Evolutionary conservation across 805 yeast genomes (phyloP).

Genomic region (Metschnikowia borealis): DNA sequence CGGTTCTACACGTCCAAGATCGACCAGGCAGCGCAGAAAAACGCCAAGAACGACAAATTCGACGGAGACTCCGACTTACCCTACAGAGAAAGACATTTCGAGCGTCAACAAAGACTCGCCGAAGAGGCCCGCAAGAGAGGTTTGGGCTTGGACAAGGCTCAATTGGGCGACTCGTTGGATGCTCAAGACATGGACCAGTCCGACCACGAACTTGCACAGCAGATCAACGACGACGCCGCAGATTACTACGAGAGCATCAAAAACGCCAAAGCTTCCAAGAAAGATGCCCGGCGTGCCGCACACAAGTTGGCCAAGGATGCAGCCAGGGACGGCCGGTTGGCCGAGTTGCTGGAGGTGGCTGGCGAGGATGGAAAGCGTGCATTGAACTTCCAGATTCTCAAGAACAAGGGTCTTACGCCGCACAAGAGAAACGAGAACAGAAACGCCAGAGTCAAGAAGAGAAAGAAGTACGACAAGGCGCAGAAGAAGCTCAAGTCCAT

Average conservation of each 20-base stretch:
- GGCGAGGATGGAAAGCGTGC: constrained; percentile 92
- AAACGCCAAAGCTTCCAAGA: constrained; percentile 43
- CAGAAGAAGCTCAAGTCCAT: constrained; percentile 88
- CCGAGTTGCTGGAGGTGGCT: constrained; percentile 60
- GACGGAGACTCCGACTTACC: constrained; percentile 91
- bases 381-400: constrained; percentile 86
- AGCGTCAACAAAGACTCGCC: constrained; percentile 79
- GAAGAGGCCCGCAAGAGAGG: constrained; percentile 92
- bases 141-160: constrained; percentile 38
- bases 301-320: constrained; percentile 73
- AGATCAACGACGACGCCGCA: constrained; percentile 42
- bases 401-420: constrained; percentile 94
- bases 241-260: constrained; percentile 59
- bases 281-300: constrained; percentile 52
- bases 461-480: constrained; percentile 93
- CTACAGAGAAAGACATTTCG: constrained; percentile 83
- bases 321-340: constrained; percentile 78
- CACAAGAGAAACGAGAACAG: constrained; percentile 90
- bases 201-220: constrained; percentile 42
- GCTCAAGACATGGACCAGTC: constrained; percentile 46
- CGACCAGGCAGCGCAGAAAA: constrained; percentile 71
- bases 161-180: constrained; percentile 55
- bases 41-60: constrained; percentile 45
- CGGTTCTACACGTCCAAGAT: constrained; percentile 96
- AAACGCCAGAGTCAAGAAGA: constrained; percentile 96